phyloP scores from a whole-genome alignment of 2,329 filamentous ascomycete genomes.

The Leptodontidium sp. region DNA sequence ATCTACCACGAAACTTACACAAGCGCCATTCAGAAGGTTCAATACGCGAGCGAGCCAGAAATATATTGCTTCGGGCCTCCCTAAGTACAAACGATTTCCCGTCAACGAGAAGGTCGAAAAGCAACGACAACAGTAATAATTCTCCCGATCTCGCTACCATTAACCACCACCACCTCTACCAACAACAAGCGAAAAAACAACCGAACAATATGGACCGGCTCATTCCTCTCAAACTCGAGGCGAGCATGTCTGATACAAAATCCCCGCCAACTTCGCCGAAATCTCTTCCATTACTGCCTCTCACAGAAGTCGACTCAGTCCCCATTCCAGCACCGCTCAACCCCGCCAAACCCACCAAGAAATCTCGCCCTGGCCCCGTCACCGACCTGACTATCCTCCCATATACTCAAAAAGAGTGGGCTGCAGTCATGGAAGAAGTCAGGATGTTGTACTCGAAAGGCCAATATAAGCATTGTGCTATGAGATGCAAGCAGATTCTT shows the following conservation, averaged over 20 bases:
- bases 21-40: conserved; percentile 15
- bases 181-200: conserved; percentile 23
- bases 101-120: neutral
- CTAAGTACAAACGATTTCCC: conserved; percentile 12
- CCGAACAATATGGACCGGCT: conserved; percentile 32
- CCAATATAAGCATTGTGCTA: conserved; percentile 44
- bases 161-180: conserved; percentile 15
- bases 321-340: conserved; percentile 18
- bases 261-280: conserved; percentile 1
- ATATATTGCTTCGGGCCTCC: conserved; percentile 14
- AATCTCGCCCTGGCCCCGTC: conserved; percentile 32
- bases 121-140: conserved; percentile 3
- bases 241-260: conserved; percentile 20
- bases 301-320: conserved; percentile 13
- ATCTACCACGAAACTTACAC: neutral
- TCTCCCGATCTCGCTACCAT: conserved; percentile 16
- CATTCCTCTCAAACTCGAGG: conserved; percentile 35
- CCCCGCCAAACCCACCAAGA: conserved; percentile 21
- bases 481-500: conserved; percentile 43
- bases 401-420: conserved; percentile 42
- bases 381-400: conserved; percentile 38
- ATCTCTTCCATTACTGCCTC: conserved; percentile 7
- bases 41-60: conserved; percentile 10
- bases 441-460: conserved; percentile 41
- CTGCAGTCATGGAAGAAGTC: conserved; percentile 44